These are phyloP conservation scores for Hyphopichia buzzinii DNA, from an alignment of 1,139 yeast genomes.

Conservation along the genomic window DNA sequence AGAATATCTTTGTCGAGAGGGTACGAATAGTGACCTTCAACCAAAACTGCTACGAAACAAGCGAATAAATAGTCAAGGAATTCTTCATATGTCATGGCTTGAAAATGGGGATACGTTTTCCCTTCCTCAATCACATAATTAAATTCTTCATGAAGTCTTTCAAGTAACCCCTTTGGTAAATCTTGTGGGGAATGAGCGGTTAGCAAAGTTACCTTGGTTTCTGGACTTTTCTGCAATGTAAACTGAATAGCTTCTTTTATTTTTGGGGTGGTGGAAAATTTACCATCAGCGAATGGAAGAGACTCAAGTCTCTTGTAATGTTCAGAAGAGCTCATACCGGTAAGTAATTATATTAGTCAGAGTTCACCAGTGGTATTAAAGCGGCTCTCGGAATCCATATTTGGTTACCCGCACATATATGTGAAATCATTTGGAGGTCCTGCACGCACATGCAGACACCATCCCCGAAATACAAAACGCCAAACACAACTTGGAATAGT, in stretches of 20 bases:
- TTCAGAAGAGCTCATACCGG: background rate
- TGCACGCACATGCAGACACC: no score
- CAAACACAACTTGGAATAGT: no score
- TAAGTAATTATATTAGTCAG: no score
- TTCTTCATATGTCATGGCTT: constrained; percentile 23
- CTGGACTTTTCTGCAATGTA: constrained; percentile 26
- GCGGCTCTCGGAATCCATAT: no score
- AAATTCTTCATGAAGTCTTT: constrained; percentile 36
- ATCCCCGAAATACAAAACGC: no score
- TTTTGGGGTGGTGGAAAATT: constrained; percentile 18
- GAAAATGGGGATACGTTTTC: constrained; percentile 44
- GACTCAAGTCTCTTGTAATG: constrained; percentile 1
- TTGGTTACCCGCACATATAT: no score
- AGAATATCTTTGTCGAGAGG: constrained; percentile 11
- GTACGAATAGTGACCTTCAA: constrained; percentile 33
- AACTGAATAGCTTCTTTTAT: constrained; percentile 27
- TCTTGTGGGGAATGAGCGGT: constrained; percentile 26
- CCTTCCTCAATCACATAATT: constrained; percentile 51
- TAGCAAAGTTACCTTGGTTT: constrained; percentile 31
- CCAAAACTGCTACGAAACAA: constrained; percentile 44
- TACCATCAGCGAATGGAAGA: constrained; percentile 37
- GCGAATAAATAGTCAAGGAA: constrained; percentile 45
- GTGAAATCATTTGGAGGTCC: no score
- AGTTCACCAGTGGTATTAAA: no score
- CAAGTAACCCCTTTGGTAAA: constrained; percentile 36